These are phyloP conservation scores for Aspergillus sp. DNA, from an alignment of 2,329 filamentous ascomycete genomes.

Conservation along the genomic window DNA sequence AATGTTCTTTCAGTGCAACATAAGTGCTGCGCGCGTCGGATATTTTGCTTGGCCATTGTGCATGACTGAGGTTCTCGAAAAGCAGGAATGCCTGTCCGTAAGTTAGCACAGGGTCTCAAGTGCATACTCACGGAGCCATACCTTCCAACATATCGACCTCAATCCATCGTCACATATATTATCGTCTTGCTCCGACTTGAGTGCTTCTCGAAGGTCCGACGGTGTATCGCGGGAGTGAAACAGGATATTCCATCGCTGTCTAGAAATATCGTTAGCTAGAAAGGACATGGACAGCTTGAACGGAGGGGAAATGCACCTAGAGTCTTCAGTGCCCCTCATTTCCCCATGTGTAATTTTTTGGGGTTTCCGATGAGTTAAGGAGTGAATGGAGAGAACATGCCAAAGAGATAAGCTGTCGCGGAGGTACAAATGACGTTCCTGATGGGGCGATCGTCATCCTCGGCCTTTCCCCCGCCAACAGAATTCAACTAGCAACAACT, in stretches of 20 bases:
- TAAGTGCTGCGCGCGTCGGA: slow-evolving; percentile 73
- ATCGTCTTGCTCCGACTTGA: slow-evolving; percentile 58
- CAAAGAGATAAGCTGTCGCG: background rate
- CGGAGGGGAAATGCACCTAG: slow-evolving; percentile 42
- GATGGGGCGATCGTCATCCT: background rate
- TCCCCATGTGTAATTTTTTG: slow-evolving; percentile 19
- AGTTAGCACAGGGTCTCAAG: slow-evolving; percentile 22
- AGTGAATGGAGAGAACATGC: background rate
- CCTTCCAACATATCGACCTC: slow-evolving; percentile 92
- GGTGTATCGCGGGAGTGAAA: slow-evolving; percentile 55
- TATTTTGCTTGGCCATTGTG: slow-evolving; percentile 68
- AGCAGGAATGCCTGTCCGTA: slow-evolving; percentile 70
- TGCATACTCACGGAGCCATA: slow-evolving; percentile 32
- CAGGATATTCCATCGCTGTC: slow-evolving; percentile 68
- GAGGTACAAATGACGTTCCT: background rate
- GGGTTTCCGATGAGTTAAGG: background rate
- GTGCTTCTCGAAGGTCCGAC: slow-evolving; percentile 64
- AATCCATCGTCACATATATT: slow-evolving; percentile 71
- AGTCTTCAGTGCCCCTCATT: slow-evolving; percentile 58
- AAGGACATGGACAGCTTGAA: background rate
- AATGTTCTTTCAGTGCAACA: slow-evolving; percentile 67
- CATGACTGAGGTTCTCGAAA: slow-evolving; percentile 65
- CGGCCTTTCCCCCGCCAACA: slow-evolving; percentile 2
- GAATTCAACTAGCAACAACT: background rate
- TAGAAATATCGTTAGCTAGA: slow-evolving; percentile 32